These are phyloP conservation scores for Hemisphaericaspora subhashii DNA, from an alignment of 1,139 yeast genomes.

Conservation along the genomic window DNA sequence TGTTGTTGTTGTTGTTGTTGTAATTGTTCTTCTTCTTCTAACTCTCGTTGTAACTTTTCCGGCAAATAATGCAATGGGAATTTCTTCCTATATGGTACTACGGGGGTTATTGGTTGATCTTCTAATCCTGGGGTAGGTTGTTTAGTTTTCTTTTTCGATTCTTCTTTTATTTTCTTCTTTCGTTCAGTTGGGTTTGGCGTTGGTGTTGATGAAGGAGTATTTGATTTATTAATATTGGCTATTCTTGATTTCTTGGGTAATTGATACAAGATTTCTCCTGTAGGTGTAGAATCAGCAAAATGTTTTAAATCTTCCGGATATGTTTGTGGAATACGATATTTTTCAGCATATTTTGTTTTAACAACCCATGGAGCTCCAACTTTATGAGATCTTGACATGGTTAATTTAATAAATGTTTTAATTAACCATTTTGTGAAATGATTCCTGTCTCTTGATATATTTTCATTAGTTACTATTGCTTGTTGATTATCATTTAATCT, in stretches of 20 bases:
- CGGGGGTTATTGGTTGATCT: conserved; percentile 2
- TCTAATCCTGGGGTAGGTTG: conserved; percentile 1
- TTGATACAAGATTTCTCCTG: conserved; percentile 32
- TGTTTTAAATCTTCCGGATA: conserved; percentile 55
- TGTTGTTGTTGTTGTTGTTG: background rate
- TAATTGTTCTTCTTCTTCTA: conserved; percentile 16
- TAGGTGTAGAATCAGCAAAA: conserved; percentile 40
- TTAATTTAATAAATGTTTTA: conserved; percentile 83
- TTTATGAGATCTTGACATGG: conserved; percentile 78
- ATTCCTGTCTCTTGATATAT: conserved; percentile 79
- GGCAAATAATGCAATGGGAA: conserved; percentile 43
- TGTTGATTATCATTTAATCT: conserved; percentile 52
- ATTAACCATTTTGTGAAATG: conserved; percentile 87
- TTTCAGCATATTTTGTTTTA: conserved; percentile 68
- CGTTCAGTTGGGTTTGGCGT: conserved; percentile 2
- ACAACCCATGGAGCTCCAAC: conserved; percentile 98
- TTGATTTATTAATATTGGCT: background rate
- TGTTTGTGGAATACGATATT: conserved; percentile 57
- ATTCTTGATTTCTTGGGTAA: conserved; percentile 12
- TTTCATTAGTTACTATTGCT: conserved; percentile 69
- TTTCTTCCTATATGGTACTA: conserved; percentile 20
- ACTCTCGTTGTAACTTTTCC: conserved; percentile 21
- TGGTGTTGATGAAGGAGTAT: conserved; percentile 6
- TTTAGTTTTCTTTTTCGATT: background rate
- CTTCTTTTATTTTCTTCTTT: conserved; percentile 4